These are phyloP conservation scores for Candida mattraensis DNA, from an alignment of 805 yeast species.

Conservation along the genomic window DNA sequence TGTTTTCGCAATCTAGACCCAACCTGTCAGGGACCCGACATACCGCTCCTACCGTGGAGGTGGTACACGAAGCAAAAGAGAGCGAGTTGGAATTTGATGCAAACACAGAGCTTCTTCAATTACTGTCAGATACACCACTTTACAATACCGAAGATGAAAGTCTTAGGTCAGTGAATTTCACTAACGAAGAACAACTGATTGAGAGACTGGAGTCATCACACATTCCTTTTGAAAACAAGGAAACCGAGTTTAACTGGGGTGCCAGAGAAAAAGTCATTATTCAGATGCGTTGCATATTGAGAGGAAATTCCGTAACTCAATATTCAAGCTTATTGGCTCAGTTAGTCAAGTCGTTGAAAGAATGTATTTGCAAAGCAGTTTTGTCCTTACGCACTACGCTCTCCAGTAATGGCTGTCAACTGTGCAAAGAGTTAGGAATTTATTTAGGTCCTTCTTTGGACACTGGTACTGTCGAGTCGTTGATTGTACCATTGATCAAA, in stretches of 20 bases:
- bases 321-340: conserved; percentile 34
- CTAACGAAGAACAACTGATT: conserved; percentile 29
- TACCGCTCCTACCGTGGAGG: background rate
- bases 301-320: conserved; percentile 50
- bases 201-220: conserved; percentile 31
- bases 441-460: conserved; percentile 42
- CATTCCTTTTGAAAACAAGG: conserved; percentile 61
- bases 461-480: conserved; percentile 45
- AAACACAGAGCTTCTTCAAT: conserved; percentile 1
- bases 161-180: conserved; percentile 33
- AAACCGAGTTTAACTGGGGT: conserved; percentile 88
- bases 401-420: conserved; percentile 70
- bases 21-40: too few relatives aligned
- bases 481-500: conserved; percentile 48
- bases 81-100: background rate
- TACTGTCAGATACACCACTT: conserved; percentile 22
- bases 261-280: conserved; percentile 62
- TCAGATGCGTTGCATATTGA: conserved; percentile 55
- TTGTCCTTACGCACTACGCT: conserved; percentile 82
- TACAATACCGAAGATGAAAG: conserved; percentile 33
- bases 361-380: conserved; percentile 64
- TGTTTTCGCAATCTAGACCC: background rate
- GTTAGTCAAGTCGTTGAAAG: conserved; percentile 42
- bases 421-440: conserved; percentile 66
- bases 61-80: background rate